A percentile compares a stretch with the other conserved stretches of the same genome.
phyloP scores from a whole-genome alignment of 202 grass and related monocot genomes.

The Digitaria exilis region DNA sequence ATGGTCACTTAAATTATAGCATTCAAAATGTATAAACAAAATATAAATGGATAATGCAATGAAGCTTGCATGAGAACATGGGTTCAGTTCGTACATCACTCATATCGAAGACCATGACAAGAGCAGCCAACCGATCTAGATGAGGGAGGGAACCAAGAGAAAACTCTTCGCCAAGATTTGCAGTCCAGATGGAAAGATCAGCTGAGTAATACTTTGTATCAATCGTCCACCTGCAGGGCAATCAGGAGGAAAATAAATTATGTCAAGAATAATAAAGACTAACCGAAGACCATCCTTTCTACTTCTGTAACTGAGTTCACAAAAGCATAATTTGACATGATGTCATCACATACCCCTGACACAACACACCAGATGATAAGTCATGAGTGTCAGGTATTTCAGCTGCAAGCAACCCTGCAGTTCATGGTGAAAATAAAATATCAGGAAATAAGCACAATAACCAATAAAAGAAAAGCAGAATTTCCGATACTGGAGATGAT shows the following conservation, averaged over 20 bases:
- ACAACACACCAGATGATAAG: conserved; percentile 73
- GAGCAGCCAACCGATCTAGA: conserved; percentile 60
- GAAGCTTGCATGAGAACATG: conserved; percentile 9
- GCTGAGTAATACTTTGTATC: conserved; percentile 94
- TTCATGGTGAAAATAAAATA: conserved; percentile 30
- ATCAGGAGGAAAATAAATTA: conserved; percentile 23
- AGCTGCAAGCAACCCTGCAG: conserved; percentile 61
- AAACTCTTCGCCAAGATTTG: conserved; percentile 75
- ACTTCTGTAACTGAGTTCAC: conserved; percentile 4
- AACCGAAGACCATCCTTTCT: background rate
- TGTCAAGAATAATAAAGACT: conserved; percentile 3
- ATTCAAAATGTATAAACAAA: background rate
- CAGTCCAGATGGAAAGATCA: conserved; percentile 81
- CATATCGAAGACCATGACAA: conserved; percentile 95
- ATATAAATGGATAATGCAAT: background rate
- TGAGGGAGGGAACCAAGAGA: conserved; percentile 65
- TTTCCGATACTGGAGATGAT: background rate
- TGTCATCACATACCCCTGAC: conserved; percentile 72
- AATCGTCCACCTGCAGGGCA: conserved; percentile 78
- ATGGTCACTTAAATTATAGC: background rate
- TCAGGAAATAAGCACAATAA: background rate
- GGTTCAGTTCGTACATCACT: conserved; percentile 65
- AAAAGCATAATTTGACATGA: background rate
- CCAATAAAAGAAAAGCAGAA: background rate
- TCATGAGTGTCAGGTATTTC: conserved; percentile 76